Evolutionary conservation across 768 basidiomycete species (phyloP).

Genomic region (Sarcomyxa edulis): DNA sequence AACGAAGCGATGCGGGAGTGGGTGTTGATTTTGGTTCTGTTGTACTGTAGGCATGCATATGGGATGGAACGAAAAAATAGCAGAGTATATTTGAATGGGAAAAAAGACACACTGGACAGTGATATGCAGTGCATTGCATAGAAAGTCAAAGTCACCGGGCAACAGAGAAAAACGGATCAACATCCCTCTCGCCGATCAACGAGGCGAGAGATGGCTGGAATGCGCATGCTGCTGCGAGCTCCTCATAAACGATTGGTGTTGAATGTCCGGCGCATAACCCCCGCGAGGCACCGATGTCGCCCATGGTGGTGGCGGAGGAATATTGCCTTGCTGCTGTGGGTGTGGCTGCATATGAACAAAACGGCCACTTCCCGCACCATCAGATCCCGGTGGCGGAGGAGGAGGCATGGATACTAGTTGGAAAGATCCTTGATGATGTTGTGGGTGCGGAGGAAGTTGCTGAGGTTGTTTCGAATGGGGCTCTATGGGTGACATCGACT

Average conservation of each 20-base stretch:
- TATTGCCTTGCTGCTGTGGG: slow-evolving; percentile 7
- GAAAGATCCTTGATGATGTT: slow-evolving; percentile 56
- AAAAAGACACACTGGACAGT: no score
- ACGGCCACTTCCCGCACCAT: slow-evolving; percentile 13
- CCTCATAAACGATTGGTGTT: slow-evolving; percentile 44
- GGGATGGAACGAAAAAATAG: no score
- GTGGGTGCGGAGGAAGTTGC: slow-evolving; percentile 16
- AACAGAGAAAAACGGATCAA: no score
- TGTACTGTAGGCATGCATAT: no score
- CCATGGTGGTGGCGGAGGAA: slow-evolving; percentile 17
- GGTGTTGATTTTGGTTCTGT: no score
- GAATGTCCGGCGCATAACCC: slow-evolving; percentile 23
- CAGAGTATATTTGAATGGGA: no score
- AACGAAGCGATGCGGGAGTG: no score
- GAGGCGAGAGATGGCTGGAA: slow-evolving; percentile 16
- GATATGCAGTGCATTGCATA: no score
- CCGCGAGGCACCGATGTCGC: slow-evolving; percentile 15
- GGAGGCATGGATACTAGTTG: slow-evolving; percentile 39
- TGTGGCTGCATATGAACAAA: slow-evolving; percentile 2
- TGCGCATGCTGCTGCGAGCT: slow-evolving; percentile 28
- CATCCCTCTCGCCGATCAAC: no score
- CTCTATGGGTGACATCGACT: slow-evolving; percentile 25
- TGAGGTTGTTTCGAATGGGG: slow-evolving; percentile 19
- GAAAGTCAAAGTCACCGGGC: no score
- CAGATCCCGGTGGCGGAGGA: slow-evolving; percentile 5